Conservation (phyloP, 176 grass and related monocot species). For the Cenchrus fungigraminus region DNA sequence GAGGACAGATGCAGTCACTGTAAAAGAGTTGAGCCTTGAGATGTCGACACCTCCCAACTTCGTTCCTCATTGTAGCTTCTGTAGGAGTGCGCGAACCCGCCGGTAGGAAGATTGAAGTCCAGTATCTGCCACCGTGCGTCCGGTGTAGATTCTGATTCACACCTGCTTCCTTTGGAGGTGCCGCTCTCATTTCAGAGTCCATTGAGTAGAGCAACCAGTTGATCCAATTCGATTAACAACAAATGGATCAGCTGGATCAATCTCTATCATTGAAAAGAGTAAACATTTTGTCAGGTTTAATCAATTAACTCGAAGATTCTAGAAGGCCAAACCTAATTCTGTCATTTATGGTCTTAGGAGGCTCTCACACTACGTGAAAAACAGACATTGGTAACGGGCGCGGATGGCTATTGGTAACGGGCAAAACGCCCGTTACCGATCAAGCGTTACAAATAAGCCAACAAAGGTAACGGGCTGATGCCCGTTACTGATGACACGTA, state of each 20-base stretch:
- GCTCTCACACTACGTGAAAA: too few species aligned
- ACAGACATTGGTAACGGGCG: too few species aligned
- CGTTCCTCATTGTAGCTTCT: conserved; percentile 76
- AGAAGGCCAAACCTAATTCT: too few species aligned
- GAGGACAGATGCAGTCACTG: conserved; percentile 48
- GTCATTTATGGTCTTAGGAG: too few species aligned
- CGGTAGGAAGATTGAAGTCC: conserved; percentile 31
- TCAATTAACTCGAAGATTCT: too few species aligned
- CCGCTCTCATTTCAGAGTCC: conserved; percentile 28
- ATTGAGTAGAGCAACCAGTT: background rate
- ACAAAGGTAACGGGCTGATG: too few species aligned
- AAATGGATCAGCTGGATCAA: background rate
- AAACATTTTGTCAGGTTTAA: background rate
- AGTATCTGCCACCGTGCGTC: conserved; percentile 71
- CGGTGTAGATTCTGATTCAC: conserved; percentile 20
- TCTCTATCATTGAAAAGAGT: conserved; percentile 14
- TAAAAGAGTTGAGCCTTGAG: conserved; percentile 76
- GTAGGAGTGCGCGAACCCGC: conserved; percentile 39
- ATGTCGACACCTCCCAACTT: conserved; percentile 68
- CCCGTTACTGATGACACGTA: too few species aligned
- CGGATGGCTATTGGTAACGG: too few species aligned
- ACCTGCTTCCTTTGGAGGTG: too few species aligned
- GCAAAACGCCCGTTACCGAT: too few species aligned
- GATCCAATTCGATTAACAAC: conserved; percentile 8
- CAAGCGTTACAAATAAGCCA: too few species aligned